phyloP scores from a whole-genome alignment of 345 rosid genomes.

The Punica granatum region DNA sequence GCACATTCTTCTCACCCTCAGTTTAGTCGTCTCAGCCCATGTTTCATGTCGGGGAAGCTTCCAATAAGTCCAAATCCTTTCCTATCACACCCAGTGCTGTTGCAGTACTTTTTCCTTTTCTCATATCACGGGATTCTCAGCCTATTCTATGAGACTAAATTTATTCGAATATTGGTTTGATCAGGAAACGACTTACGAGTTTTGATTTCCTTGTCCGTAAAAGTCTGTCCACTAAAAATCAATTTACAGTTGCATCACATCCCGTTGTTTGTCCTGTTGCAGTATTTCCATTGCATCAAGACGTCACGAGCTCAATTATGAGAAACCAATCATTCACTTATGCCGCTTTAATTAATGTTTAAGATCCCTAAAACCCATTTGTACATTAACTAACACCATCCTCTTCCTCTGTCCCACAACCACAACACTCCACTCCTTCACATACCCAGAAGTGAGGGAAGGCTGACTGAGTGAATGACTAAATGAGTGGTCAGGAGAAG shows the following conservation, averaged over 20 bases:
- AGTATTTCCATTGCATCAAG: too few relatives aligned
- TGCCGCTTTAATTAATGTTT: neutral
- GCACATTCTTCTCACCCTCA: neutral
- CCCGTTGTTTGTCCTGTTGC: constrained; percentile 22
- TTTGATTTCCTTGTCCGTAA: too few relatives aligned
- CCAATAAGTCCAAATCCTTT: constrained; percentile 46
- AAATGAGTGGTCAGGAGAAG: neutral
- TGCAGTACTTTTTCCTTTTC: too few relatives aligned
- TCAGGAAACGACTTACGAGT: too few relatives aligned
- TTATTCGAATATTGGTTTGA: too few relatives aligned
- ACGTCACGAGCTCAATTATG: constrained; percentile 6
- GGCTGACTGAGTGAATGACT: neutral
- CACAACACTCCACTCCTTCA: neutral
- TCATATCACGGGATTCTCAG: too few relatives aligned
- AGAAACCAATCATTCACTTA: neutral
- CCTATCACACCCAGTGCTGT: constrained; percentile 31
- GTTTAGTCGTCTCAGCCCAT: constrained; percentile 44
- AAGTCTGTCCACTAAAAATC: too few relatives aligned
- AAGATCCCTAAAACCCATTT: neutral
- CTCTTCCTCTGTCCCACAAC: neutral
- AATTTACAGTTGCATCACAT: constrained; percentile 41
- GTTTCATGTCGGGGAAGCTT: constrained; percentile 59
- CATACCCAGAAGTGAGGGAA: too few relatives aligned
- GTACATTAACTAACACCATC: neutral
- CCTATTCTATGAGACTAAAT: too few relatives aligned